These are phyloP conservation scores for Suhomyces panamericanus DNA, from an alignment of 1,139 yeast species.

Conservation along the genomic window DNA sequence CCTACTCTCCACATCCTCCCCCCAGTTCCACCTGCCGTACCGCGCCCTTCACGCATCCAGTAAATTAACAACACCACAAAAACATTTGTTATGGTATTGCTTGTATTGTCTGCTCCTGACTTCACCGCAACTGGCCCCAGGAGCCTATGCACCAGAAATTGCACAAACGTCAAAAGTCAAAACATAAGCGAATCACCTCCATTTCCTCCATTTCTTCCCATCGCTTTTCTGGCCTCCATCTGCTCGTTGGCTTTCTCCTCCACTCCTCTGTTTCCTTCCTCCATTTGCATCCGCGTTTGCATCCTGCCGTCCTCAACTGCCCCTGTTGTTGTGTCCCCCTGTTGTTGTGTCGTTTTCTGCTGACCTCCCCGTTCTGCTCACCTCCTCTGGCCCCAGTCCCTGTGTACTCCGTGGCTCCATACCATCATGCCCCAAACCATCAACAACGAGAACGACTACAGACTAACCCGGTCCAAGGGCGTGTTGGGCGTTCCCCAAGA, in stretches of 20 bases:
- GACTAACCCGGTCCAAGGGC: conserved; percentile 36
- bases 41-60: conserved; percentile 8
- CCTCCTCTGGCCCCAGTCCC: background rate
- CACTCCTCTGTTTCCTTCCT: background rate
- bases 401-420: background rate
- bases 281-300: background rate
- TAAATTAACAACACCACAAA: conserved; percentile 15
- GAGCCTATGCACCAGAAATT: conserved; percentile 8
- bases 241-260: background rate
- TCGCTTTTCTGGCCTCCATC: conserved; percentile 1
- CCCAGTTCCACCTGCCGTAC: background rate
- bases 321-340: no score
- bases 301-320: background rate
- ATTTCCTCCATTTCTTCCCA: background rate
- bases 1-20: background rate
- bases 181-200: conserved; percentile 1
- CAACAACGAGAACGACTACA: conserved; percentile 46
- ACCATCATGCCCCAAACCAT: conserved; percentile 35
- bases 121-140: conserved; percentile 9
- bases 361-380: background rate
- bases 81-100: conserved; percentile 12
- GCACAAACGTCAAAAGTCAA: conserved; percentile 3
- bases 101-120: conserved; percentile 9
- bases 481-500: conserved; percentile 9
- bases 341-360: background rate